phyloP scores from a whole-genome alignment of 73 alveolate genomes.

The Tetrahymena malaccensis region DNA sequence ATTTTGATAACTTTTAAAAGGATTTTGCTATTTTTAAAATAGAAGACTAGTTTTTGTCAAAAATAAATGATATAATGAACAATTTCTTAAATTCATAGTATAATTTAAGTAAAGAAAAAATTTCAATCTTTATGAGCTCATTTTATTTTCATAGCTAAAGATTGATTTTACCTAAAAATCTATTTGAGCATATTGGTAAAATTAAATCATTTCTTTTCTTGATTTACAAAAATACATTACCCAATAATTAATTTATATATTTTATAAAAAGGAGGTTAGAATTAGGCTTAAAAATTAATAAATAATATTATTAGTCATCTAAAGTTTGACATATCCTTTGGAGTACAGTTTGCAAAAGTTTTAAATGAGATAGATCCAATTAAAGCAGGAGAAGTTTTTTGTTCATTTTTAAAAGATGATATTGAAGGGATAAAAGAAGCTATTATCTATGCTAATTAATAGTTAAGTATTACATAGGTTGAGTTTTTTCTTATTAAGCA shows the following conservation, averaged over 20 bases:
- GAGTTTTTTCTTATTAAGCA: background rate
- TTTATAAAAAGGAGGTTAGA: background rate
- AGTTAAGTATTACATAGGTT: background rate
- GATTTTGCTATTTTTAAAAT: background rate
- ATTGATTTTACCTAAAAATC: background rate
- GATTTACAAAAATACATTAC: background rate
- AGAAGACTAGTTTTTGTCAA: background rate
- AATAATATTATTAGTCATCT: background rate
- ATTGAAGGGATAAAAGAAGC: background rate
- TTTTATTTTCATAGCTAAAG: background rate
- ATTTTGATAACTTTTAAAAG: background rate
- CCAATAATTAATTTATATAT: background rate
- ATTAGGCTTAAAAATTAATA: background rate
- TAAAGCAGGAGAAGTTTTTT: background rate
- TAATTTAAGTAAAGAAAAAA: background rate
- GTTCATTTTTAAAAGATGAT: background rate
- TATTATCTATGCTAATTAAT: background rate
- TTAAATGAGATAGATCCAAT: background rate
- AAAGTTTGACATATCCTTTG: background rate
- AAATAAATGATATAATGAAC: background rate
- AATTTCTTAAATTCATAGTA: background rate
- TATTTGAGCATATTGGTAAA: background rate
- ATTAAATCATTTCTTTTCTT: background rate
- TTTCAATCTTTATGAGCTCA: background rate
- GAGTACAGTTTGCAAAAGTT: background rate